Evolutionary conservation across 768 basidiomycete species (phyloP).

Genomic region (Leccinum uliginosum): DNA sequence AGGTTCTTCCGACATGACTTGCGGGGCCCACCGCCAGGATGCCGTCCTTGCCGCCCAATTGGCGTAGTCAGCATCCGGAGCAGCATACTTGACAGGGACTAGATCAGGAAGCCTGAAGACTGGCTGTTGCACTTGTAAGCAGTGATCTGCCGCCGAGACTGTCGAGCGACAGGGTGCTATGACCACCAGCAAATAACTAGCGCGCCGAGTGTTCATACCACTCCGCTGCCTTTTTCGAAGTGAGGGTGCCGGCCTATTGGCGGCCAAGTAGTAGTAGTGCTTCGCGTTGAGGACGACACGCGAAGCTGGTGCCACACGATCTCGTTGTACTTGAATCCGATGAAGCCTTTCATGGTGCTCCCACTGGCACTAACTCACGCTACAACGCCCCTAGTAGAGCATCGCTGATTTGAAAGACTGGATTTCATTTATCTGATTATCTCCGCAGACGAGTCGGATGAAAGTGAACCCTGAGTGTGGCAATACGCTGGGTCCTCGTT

Average conservation of each 20-base stretch:
- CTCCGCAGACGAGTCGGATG: conserved; percentile 19
- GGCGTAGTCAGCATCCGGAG: background rate
- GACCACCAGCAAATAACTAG: background rate
- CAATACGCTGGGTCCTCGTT: conserved; percentile 7
- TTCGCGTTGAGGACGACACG: background rate
- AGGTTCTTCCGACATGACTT: background rate
- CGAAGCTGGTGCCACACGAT: background rate
- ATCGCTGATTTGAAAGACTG: background rate
- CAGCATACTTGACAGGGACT: background rate
- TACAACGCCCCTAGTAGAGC: conserved; percentile 4
- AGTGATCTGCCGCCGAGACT: background rate
- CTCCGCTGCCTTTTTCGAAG: conserved; percentile 5
- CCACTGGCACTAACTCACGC: conserved; percentile 4
- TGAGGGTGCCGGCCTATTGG: conserved; percentile 10
- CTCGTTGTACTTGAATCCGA: conserved; percentile 9
- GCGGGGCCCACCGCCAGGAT: background rate
- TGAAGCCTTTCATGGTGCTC: conserved; percentile 3
- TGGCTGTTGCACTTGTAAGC: no score
- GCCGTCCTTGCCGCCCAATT: background rate
- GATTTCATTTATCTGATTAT: conserved; percentile 18
- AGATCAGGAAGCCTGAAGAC: background rate
- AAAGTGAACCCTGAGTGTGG: background rate
- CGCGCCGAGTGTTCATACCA: background rate
- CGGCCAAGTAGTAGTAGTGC: background rate
- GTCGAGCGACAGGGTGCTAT: background rate